phyloP scores from a whole-genome alignment of 495 filamentous ascomycete genomes.

The Ramalina intermedia region DNA sequence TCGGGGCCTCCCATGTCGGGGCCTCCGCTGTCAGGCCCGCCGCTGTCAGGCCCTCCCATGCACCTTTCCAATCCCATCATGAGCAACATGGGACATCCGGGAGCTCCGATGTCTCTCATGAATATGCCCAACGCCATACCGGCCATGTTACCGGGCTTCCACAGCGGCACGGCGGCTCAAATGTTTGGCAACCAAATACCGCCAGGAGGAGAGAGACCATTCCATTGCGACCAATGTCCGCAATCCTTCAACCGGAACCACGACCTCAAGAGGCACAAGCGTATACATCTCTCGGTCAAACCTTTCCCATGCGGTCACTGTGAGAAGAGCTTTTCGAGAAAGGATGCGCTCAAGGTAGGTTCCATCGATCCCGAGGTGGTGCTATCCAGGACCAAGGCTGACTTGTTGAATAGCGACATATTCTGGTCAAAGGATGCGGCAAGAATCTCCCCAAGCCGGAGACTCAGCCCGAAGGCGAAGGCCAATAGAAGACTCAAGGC shows the following conservation, averaged over 20 bases:
- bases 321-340: conserved; percentile 93
- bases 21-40: conserved; percentile 18
- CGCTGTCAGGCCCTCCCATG: conserved; percentile 26
- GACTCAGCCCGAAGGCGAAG: background rate
- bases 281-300: conserved; percentile 91
- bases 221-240: conserved; percentile 84
- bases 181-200: conserved; percentile 38
- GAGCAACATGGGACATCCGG: conserved; percentile 63
- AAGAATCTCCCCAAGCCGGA: conserved; percentile 24
- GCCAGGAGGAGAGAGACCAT: conserved; percentile 65
- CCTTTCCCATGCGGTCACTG: conserved; percentile 85
- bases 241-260: conserved; percentile 96
- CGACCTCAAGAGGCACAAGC: conserved; percentile 87
- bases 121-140: conserved; percentile 37
- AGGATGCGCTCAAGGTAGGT: conserved; percentile 90
- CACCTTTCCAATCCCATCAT: conserved; percentile 46
- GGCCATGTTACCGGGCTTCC: conserved; percentile 32
- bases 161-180: conserved; percentile 38
- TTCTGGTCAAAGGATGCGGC: conserved; percentile 87
- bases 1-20: background rate
- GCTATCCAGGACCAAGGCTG: background rate
- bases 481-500: no score
- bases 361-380: background rate
- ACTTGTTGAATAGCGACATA: conserved; percentile 57
- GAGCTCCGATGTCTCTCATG: conserved; percentile 52